Conservation (phyloP, 768 basidiomycete genomes). For the Boletus reticuloceps region DNA sequence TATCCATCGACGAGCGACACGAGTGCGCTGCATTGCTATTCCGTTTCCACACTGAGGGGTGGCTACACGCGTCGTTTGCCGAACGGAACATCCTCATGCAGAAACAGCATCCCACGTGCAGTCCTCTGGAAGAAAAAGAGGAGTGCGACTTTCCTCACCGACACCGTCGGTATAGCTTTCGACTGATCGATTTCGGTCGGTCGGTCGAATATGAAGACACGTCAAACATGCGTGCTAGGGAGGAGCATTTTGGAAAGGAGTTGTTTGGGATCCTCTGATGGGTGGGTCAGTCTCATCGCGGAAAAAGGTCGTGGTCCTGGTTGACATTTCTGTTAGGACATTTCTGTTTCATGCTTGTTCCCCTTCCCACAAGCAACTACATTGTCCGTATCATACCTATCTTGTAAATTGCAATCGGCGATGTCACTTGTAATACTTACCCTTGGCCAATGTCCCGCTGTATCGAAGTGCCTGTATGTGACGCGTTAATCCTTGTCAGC, state of each 20-base stretch:
- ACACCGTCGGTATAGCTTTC: constrained; percentile 29
- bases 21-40: constrained; percentile 40
- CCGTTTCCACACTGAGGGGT: constrained; percentile 38
- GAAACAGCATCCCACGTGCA: constrained; percentile 36
- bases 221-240: neutral
- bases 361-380: too few species aligned
- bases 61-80: constrained; percentile 41
- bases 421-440: too few species aligned
- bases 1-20: constrained; percentile 34
- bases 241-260: neutral
- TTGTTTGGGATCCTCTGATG: constrained; percentile 4
- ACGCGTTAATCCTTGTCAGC: too few species aligned
- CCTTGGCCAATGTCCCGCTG: too few species aligned
- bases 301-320: too few species aligned
- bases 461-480: too few species aligned
- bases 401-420: too few species aligned
- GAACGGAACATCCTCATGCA: constrained; percentile 44
- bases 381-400: too few species aligned
- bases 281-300: neutral
- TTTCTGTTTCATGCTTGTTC: too few species aligned
- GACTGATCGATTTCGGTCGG: constrained; percentile 52
- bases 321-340: too few species aligned
- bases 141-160: neutral
- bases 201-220: neutral
- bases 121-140: constrained; percentile 7